These are phyloP conservation scores for Magnaporthiopsis poae DNA, from an alignment of 2,329 filamentous ascomycete species.

Conservation along the genomic window DNA sequence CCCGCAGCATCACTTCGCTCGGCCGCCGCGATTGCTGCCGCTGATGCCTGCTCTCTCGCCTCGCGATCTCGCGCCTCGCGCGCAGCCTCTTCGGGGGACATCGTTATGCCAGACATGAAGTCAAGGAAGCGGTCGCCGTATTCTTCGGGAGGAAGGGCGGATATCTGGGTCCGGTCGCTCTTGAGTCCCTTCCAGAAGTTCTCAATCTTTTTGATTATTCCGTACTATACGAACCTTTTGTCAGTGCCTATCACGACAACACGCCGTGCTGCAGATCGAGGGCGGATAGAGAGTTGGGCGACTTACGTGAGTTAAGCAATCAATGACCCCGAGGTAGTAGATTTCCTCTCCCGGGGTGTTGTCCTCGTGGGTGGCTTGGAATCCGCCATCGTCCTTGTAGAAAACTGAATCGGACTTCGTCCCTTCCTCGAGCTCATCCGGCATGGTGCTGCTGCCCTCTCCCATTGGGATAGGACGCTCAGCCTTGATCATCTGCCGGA, in stretches of 20 bases:
- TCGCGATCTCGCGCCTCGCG: slow-evolving; percentile 45
- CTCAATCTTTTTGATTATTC: slow-evolving; percentile 85
- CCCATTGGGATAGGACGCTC: slow-evolving; percentile 92
- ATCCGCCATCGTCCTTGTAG: slow-evolving; percentile 87
- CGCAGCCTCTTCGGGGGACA: slow-evolving; percentile 74
- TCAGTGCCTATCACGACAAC: slow-evolving; percentile 9
- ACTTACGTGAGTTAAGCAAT: slow-evolving; percentile 91
- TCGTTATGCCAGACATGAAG: slow-evolving; percentile 84
- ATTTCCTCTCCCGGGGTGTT: slow-evolving; percentile 78
- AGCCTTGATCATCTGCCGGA: slow-evolving; percentile 83
- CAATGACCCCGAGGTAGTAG: slow-evolving; percentile 96
- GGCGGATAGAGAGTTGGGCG: background rate
- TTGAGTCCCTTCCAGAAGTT: slow-evolving; percentile 94
- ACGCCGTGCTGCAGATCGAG: background rate
- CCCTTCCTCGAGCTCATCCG: slow-evolving; percentile 72
- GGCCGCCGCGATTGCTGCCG: slow-evolving; percentile 26
- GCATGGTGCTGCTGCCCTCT: slow-evolving; percentile 73
- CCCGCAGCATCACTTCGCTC: slow-evolving; percentile 19
- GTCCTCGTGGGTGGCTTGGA: slow-evolving; percentile 85
- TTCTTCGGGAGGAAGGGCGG: slow-evolving; percentile 75
- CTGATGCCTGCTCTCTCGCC: slow-evolving; percentile 41
- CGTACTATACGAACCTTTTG: slow-evolving; percentile 53
- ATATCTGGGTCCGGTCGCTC: slow-evolving; percentile 76
- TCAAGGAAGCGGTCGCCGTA: slow-evolving; percentile 91
- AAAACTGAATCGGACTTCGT: slow-evolving; percentile 65